phyloP scores from a whole-genome alignment of 306 rosid species.

The Cucumis melo region DNA sequence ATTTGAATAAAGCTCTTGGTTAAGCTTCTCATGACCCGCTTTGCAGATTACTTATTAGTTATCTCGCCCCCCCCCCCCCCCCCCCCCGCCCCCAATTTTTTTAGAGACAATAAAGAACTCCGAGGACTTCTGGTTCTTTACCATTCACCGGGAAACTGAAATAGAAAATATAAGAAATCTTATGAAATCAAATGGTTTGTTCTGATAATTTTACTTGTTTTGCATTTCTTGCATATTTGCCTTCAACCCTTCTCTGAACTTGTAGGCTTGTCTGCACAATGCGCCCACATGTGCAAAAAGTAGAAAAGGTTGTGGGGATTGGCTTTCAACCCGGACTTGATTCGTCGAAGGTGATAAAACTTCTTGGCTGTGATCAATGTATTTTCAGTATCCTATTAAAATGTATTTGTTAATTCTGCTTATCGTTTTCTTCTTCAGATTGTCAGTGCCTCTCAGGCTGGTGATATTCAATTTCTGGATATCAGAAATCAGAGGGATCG shows the following conservation, averaged over 20 bases:
- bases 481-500: constrained; percentile 52
- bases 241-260: background rate
- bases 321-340: constrained; percentile 98
- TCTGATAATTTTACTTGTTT: background rate
- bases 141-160: background rate
- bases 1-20: background rate
- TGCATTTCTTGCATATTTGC: background rate
- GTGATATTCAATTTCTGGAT: constrained; percentile 88
- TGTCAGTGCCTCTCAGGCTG: constrained; percentile 94
- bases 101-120: background rate
- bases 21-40: background rate
- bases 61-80: too few species aligned
- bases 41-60: background rate
- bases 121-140: background rate
- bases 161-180: background rate
- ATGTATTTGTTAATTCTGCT: background rate
- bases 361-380: background rate
- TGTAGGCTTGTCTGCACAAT: constrained; percentile 65
- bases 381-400: background rate
- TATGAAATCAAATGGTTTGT: background rate
- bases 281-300: constrained; percentile 56
- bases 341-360: constrained; percentile 60
- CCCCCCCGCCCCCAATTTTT: background rate
- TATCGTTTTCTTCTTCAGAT: constrained; percentile 31
- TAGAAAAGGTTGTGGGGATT: constrained; percentile 79